Conservation (phyloP, 768 basidiomycete genomes). For the Boletus rufocinnamomeus region DNA sequence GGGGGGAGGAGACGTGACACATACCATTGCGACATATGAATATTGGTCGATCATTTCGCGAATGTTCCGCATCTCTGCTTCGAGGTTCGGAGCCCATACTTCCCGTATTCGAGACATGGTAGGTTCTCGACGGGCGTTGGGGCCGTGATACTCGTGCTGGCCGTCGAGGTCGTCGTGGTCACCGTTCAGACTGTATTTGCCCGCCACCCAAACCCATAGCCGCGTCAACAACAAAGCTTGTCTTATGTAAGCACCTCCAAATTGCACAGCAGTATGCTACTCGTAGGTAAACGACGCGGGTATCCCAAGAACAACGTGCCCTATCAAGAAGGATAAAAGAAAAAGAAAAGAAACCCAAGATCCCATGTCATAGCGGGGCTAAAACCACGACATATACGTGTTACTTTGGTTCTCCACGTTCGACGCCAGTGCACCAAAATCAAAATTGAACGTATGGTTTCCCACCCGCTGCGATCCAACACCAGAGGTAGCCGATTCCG, state of each 20-base stretch:
- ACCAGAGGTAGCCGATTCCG: conserved; percentile 23
- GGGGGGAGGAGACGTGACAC: conserved; percentile 24
- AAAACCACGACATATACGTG: conserved; percentile 71
- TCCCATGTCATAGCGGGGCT: conserved; percentile 13
- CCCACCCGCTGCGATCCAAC: conserved; percentile 44
- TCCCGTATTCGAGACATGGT: conserved; percentile 85
- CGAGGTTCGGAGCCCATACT: conserved; percentile 94
- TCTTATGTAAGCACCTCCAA: conserved; percentile 31
- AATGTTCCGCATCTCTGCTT: conserved; percentile 87
- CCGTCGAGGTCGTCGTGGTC: conserved; percentile 26
- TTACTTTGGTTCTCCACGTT: conserved; percentile 58
- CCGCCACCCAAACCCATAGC: conserved; percentile 18
- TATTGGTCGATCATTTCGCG: conserved; percentile 86
- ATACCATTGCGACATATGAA: conserved; percentile 94
- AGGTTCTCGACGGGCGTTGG: conserved; percentile 6
- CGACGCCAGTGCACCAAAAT: conserved; percentile 57
- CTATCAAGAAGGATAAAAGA: conserved; percentile 17
- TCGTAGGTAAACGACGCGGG: neutral
- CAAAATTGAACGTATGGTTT: conserved; percentile 60
- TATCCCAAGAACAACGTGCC: conserved; percentile 15
- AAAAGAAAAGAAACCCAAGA: conserved; percentile 15
- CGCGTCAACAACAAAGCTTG: conserved; percentile 25
- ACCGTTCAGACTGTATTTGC: conserved; percentile 8
- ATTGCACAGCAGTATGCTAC: conserved; percentile 6
- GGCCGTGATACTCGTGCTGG: neutral